Conservation (phyloP, 2,329 filamentous ascomycete species). For the Cladosporium phlei region DNA sequence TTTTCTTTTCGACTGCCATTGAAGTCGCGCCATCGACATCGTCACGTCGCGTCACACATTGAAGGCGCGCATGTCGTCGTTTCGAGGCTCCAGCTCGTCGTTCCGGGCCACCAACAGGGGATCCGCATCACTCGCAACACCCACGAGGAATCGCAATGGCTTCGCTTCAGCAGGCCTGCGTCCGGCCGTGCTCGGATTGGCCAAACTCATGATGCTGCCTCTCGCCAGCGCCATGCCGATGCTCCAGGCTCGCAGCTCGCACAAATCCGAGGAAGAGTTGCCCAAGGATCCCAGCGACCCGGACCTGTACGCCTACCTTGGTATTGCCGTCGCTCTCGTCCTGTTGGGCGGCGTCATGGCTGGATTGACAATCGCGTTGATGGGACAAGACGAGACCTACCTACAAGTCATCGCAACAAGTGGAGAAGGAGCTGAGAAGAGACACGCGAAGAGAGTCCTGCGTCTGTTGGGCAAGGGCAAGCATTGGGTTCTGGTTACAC, state of each 20-base stretch:
- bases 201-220: constrained; percentile 21
- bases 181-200: constrained; percentile 18
- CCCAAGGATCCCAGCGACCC: constrained; percentile 45
- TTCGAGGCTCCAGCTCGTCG: constrained; percentile 2
- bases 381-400: constrained; percentile 88
- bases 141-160: constrained; percentile 11
- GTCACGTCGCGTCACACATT: too few species aligned
- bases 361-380: constrained; percentile 83
- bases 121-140: not conserved
- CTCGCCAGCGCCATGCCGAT: constrained; percentile 22
- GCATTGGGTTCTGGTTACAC: constrained; percentile 94
- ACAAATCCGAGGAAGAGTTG: constrained; percentile 17
- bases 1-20: too few species aligned
- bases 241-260: constrained; percentile 4
- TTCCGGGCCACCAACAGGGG: constrained; percentile 1
- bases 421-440: constrained; percentile 76
- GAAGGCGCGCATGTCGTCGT: constrained; percentile 14
- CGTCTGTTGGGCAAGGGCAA: constrained; percentile 80
- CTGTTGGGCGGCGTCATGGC: constrained; percentile 89
- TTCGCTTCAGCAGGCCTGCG: constrained; percentile 16
- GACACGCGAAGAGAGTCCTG: constrained; percentile 77
- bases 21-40: too few species aligned
- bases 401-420: constrained; percentile 89
- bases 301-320: constrained; percentile 74
- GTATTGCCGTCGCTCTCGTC: constrained; percentile 74